Percentiles rank a stretch among this genome's conserved stretches.
Evolutionary conservation across 768 basidiomycete species (phyloP).

Genomic region (Gymnopilus dilepis): DNA sequence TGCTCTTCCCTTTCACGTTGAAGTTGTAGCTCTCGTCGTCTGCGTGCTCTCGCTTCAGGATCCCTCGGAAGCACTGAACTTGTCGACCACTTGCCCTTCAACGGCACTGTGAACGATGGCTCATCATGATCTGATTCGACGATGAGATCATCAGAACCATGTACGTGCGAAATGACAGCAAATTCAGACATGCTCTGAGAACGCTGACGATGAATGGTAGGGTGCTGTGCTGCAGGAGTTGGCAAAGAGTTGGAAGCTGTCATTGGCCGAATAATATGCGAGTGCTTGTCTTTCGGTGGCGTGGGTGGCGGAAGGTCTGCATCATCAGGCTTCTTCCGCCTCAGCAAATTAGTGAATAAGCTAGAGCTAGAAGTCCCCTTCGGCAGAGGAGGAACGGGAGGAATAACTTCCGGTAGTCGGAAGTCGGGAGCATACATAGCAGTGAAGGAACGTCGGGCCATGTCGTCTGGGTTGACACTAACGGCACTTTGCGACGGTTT

Average conservation of each 20-base stretch:
- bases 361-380: slow-evolving; percentile 35
- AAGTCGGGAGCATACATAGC: slow-evolving; percentile 36
- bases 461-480: slow-evolving; percentile 25
- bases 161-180: slow-evolving; percentile 42
- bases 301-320: slow-evolving; percentile 42
- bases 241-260: slow-evolving; percentile 24
- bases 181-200: slow-evolving; percentile 47
- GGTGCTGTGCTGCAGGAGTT: slow-evolving; percentile 6
- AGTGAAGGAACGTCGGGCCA: slow-evolving; percentile 38
- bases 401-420: slow-evolving; percentile 20
- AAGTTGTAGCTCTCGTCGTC: slow-evolving; percentile 35
- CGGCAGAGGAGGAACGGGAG: slow-evolving; percentile 25
- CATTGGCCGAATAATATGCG: slow-evolving; percentile 24
- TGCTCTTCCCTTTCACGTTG: slow-evolving; percentile 49
- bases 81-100: slow-evolving; percentile 44
- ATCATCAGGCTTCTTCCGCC: slow-evolving; percentile 44
- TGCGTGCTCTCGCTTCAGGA: slow-evolving; percentile 39
- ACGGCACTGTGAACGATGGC: slow-evolving; percentile 27
- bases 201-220: slow-evolving; percentile 28
- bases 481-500: slow-evolving; percentile 22
- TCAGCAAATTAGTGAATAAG: slow-evolving; percentile 41
- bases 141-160: slow-evolving; percentile 36
- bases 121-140: slow-evolving; percentile 22
- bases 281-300: slow-evolving; percentile 50
- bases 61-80: slow-evolving; percentile 31